phyloP scores from a whole-genome alignment of 805 yeast genomes.

The Priceomyces carsonii region DNA sequence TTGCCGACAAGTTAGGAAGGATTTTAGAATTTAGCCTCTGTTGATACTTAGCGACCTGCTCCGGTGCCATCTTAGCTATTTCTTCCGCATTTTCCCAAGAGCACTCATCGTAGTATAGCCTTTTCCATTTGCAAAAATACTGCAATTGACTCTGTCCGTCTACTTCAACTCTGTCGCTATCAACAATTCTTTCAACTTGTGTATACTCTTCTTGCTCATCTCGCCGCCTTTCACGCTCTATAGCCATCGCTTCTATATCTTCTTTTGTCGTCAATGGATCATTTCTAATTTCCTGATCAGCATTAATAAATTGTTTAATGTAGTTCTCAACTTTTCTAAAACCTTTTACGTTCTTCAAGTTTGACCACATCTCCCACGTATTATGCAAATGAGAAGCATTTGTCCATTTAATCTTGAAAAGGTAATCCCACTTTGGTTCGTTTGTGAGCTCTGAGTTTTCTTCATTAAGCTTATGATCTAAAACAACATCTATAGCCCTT shows the following conservation, averaged over 20 bases:
- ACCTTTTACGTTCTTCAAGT: slow-evolving; percentile 62
- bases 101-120: slow-evolving; percentile 91
- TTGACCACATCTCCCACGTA: slow-evolving; percentile 80
- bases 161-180: slow-evolving; percentile 73
- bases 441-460: slow-evolving; percentile 42
- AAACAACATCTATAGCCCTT: slow-evolving; percentile 36
- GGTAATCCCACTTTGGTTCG: slow-evolving; percentile 60
- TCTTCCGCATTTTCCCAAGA: slow-evolving; percentile 95
- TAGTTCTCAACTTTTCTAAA: slow-evolving; percentile 86
- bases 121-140: slow-evolving; percentile 90
- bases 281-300: slow-evolving; percentile 71
- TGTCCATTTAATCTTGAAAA: slow-evolving; percentile 78
- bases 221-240: slow-evolving; percentile 80
- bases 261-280: slow-evolving; percentile 87
- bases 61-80: slow-evolving; percentile 82
- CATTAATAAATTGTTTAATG: slow-evolving; percentile 70
- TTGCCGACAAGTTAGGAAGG: slow-evolving; percentile 76
- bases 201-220: slow-evolving; percentile 85
- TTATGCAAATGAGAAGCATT: slow-evolving; percentile 89
- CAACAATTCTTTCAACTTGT: slow-evolving; percentile 86
- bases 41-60: slow-evolving; percentile 80
- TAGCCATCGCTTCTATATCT: slow-evolving; percentile 90
- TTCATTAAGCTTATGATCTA: slow-evolving; percentile 40
- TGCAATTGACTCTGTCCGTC: slow-evolving; percentile 67
- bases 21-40: slow-evolving; percentile 80